phyloP scores from a whole-genome alignment of 169 alveolate genomes.

The Neospora caninum region DNA sequence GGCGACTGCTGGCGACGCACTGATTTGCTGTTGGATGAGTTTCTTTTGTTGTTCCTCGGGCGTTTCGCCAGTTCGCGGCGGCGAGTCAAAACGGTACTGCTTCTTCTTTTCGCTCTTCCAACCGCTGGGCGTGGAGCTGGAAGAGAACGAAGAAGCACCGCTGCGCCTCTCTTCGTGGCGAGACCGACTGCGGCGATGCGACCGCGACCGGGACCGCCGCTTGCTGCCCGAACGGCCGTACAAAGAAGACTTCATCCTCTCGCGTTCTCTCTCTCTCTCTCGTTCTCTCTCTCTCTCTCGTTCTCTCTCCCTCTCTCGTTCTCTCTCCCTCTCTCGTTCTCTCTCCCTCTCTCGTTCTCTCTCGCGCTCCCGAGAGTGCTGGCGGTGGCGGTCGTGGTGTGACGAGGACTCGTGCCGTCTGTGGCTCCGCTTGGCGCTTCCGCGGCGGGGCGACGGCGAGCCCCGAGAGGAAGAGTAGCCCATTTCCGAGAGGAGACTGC shows the following conservation, averaged over 20 bases:
- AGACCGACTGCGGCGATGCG: background rate
- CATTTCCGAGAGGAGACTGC: background rate
- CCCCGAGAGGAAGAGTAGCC: constrained; percentile 16
- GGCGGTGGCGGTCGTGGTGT: background rate
- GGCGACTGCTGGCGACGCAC: constrained; percentile 34
- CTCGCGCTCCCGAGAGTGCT: background rate
- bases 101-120: constrained; percentile 56
- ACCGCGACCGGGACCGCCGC: constrained; percentile 4
- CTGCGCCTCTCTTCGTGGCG: background rate
- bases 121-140: constrained; percentile 21
- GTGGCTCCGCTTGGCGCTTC: background rate
- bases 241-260: constrained; percentile 1
- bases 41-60: constrained; percentile 46
- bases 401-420: background rate
- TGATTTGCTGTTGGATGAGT: constrained; percentile 1
- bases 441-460: constrained; percentile 31
- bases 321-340: background rate
- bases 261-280: background rate
- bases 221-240: background rate
- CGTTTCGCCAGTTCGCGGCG: constrained; percentile 49
- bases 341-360: background rate
- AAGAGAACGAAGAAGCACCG: background rate
- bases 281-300: background rate
- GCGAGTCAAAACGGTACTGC: constrained; percentile 64
- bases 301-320: background rate